Evolutionary conservation across 208 protist genomes (phyloP).

Genomic region (Trypanosoma caninum): DNA sequence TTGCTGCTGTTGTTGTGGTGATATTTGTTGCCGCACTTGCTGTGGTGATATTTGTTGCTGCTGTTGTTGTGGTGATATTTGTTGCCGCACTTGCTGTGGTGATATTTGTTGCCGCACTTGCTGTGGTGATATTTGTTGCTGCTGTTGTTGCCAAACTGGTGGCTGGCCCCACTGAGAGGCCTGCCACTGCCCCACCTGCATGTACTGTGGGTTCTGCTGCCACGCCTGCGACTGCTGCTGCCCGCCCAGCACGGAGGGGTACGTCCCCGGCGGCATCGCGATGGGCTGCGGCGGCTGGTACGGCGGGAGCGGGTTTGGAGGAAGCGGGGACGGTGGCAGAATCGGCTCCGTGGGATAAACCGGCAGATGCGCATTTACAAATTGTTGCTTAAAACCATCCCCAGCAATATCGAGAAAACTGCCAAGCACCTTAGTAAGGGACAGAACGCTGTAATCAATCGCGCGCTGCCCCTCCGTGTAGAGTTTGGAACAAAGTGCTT

Average conservation of each 20-base stretch:
- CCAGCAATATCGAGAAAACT: conserved; percentile 51
- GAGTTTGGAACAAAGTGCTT: conserved; percentile 54
- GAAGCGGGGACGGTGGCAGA: conserved; percentile 48
- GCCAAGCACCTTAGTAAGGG: conserved; percentile 44
- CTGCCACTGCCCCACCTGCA: not conserved
- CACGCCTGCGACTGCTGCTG: conserved; percentile 5
- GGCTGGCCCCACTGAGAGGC: conserved; percentile 1
- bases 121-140: not conserved
- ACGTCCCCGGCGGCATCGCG: not conserved
- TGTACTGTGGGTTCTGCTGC: not conserved
- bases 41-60: not conserved
- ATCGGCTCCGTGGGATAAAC: conserved; percentile 42
- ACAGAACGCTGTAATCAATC: conserved; percentile 60
- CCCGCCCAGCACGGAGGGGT: not conserved
- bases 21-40: not conserved
- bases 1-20: not conserved
- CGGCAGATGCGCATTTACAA: conserved; percentile 43
- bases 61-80: not conserved
- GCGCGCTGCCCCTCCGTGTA: conserved; percentile 54
- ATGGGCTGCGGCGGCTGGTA: conserved; percentile 24
- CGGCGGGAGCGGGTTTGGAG: conserved; percentile 35
- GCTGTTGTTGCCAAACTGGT: not conserved
- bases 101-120: not conserved
- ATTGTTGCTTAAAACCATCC: conserved; percentile 43
- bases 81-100: not conserved